Evolutionary conservation across 1,284 basidiomycete genomes (phyloP).

Genomic region (Cerioporus squamosus): DNA sequence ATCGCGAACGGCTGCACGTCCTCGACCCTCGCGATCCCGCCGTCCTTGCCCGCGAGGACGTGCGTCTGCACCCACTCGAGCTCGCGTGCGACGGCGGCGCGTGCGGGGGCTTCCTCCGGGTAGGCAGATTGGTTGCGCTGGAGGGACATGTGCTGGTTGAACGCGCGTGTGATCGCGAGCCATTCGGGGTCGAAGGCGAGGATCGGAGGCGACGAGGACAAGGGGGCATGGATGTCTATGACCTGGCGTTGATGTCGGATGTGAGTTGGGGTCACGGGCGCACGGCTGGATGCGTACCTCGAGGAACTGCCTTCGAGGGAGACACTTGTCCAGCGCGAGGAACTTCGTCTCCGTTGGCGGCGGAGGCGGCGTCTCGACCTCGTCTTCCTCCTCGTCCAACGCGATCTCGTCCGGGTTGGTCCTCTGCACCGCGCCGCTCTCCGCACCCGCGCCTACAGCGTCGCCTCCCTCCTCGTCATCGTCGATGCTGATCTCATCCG

Average conservation of each 20-base stretch:
- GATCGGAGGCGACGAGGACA: slow-evolving; percentile 27
- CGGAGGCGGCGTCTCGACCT: slow-evolving; percentile 42
- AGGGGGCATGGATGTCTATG: slow-evolving; percentile 57
- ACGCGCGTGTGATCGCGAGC: slow-evolving; percentile 91
- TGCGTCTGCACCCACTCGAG: slow-evolving; percentile 70
- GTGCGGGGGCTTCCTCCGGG: slow-evolving; percentile 61
- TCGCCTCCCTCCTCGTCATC: slow-evolving; percentile 32
- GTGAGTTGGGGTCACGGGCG: background rate
- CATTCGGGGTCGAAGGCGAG: slow-evolving; percentile 86
- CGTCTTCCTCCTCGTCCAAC: slow-evolving; percentile 63
- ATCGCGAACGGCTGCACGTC: slow-evolving; percentile 73
- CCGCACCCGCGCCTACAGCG: slow-evolving; percentile 7
- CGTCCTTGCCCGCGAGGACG: slow-evolving; percentile 38
- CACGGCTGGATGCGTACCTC: slow-evolving; percentile 59
- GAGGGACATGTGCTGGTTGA: slow-evolving; percentile 79
- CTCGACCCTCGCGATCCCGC: slow-evolving; percentile 42
- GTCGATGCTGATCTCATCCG: slow-evolving; percentile 48
- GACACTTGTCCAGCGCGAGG: slow-evolving; percentile 93
- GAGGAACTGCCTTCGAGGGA: slow-evolving; percentile 81
- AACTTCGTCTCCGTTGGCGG: slow-evolving; percentile 68
- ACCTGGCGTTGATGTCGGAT: slow-evolving; percentile 50
- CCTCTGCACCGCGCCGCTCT: slow-evolving; percentile 1
- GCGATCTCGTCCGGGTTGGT: slow-evolving; percentile 75
- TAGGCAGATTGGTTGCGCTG: slow-evolving; percentile 54
- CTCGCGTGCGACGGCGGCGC: slow-evolving; percentile 64